Percentiles rank a stretch among this genome's conserved stretches.
Evolutionary conservation across 192 early-diverging fungal species (phyloP).

Genomic region (Backusella mclennaniae): DNA sequence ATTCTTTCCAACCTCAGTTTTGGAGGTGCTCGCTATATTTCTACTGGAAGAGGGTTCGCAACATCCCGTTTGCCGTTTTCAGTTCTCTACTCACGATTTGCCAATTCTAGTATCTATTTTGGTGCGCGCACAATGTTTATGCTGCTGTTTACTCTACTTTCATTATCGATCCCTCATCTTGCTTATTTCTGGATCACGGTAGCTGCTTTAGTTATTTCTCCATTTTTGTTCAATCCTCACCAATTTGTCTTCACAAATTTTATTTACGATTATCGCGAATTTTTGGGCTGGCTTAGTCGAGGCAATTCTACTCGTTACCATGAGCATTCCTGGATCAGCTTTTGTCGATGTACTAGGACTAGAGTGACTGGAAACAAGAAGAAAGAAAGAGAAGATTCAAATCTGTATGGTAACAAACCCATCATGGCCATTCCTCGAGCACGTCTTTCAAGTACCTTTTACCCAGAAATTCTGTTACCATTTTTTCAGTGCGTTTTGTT

Average conservation of each 20-base stretch:
- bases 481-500: constrained; percentile 56
- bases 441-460: constrained; percentile 55
- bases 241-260: constrained; percentile 68
- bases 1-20: constrained; percentile 68
- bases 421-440: constrained; percentile 55
- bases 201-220: constrained; percentile 59
- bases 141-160: constrained; percentile 59
- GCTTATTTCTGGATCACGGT: constrained; percentile 71
- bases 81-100: constrained; percentile 63
- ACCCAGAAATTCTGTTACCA: constrained; percentile 62
- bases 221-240: constrained; percentile 76
- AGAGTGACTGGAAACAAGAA: constrained; percentile 64
- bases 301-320: constrained; percentile 53
- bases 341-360: constrained; percentile 57
- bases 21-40: constrained; percentile 69
- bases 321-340: constrained; percentile 66
- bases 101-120: constrained; percentile 65
- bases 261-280: constrained; percentile 66
- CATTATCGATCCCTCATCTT: constrained; percentile 56
- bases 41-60: constrained; percentile 71
- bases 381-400: constrained; percentile 34
- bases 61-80: constrained; percentile 64
- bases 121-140: constrained; percentile 59
- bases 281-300: constrained; percentile 63
- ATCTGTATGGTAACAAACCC: constrained; percentile 32